phyloP scores from a whole-genome alignment of 2,329 filamentous ascomycete genomes.

The Sporothrix brasiliensis region DNA sequence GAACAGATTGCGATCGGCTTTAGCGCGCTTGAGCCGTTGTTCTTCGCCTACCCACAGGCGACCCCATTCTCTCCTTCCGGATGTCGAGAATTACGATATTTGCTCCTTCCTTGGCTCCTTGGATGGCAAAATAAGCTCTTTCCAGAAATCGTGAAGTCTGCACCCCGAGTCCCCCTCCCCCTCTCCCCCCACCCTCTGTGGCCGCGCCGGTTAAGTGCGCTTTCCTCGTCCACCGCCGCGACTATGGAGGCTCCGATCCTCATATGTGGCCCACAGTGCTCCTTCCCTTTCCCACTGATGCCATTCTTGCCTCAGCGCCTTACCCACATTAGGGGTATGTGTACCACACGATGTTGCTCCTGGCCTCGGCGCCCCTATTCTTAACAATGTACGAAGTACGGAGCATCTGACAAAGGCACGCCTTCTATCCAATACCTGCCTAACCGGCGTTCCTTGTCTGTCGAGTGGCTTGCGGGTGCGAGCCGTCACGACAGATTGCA shows the following conservation, averaged over 20 bases:
- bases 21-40: slow-evolving; percentile 11
- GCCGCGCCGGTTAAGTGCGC: not conserved
- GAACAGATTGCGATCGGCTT: slow-evolving; percentile 26
- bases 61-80: not conserved
- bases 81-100: not conserved
- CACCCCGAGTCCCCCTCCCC: not conserved
- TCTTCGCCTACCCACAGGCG: not conserved
- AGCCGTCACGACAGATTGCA: not conserved
- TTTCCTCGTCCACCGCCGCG: not conserved
- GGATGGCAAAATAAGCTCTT: not conserved
- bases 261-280: not conserved
- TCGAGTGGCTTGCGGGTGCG: not conserved
- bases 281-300: slow-evolving; percentile 9
- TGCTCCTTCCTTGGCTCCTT: slow-evolving; percentile 5
- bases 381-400: too few species aligned
- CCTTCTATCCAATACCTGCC: not conserved
- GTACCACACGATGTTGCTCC: not conserved
- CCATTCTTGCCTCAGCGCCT: not conserved
- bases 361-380: not conserved
- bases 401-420: not conserved
- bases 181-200: not conserved
- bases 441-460: not conserved
- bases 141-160: slow-evolving; percentile 5
- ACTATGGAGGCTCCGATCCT: too few species aligned
- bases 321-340: too few species aligned